Percentiles rank a stretch among this genome's conserved stretches.
phyloP scores from a whole-genome alignment of 2,329 filamentous ascomycete species.

The Pseudogymnoascus sp. region DNA sequence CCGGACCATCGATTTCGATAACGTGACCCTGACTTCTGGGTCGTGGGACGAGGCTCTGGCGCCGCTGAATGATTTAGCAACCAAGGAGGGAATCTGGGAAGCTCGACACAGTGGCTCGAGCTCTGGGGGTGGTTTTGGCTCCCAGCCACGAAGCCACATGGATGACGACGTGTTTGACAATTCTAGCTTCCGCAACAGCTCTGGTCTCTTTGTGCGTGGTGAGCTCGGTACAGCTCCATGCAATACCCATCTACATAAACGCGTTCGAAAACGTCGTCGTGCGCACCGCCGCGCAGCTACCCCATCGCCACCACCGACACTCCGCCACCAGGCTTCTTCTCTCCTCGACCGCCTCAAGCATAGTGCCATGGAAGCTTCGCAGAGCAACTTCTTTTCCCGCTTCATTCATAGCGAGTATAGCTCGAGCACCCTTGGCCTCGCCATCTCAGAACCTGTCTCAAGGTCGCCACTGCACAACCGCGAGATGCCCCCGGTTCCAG shows the following conservation, averaged over 20 bases:
- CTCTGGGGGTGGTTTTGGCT: constrained; percentile 6
- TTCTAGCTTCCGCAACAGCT: constrained; percentile 7
- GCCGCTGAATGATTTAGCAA: constrained; percentile 43
- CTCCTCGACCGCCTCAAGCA: background rate
- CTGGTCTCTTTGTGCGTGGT: background rate
- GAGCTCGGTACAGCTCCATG: background rate
- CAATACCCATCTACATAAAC: background rate
- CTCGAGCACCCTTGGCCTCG: background rate
- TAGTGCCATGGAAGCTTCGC: background rate
- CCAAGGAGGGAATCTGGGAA: constrained; percentile 11
- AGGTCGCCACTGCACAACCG: background rate
- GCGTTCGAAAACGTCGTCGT: background rate
- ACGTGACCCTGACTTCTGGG: constrained; percentile 61
- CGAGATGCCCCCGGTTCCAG: background rate
- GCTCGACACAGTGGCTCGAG: constrained; percentile 13
- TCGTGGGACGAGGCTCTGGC: constrained; percentile 79
- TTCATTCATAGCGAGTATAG: constrained; percentile 1
- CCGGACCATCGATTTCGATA: constrained; percentile 72
- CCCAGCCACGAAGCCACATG: constrained; percentile 8
- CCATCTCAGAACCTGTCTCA: background rate
- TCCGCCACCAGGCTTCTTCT: background rate
- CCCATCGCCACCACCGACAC: background rate
- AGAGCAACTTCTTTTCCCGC: background rate
- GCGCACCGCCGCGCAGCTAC: background rate
- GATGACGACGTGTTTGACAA: background rate